Conservation (phyloP, 495 filamentous ascomycete genomes). For the Durotheca rogersii region DNA sequence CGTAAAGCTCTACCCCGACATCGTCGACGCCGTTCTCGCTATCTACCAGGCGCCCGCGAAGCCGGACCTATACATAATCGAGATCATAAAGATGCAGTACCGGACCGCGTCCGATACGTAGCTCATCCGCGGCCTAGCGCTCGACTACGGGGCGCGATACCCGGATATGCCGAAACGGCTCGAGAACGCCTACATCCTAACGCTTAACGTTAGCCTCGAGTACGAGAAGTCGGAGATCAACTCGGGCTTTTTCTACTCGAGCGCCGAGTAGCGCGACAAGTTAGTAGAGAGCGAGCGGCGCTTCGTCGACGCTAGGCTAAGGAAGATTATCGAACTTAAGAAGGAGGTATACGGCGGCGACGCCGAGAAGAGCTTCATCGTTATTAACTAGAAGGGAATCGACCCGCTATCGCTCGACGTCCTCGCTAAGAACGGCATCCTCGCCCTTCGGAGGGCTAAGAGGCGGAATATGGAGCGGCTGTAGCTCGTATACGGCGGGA, state of each 20-base stretch:
- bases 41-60: constrained; percentile 89
- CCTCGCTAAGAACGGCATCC: constrained; percentile 94
- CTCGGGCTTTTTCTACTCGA: constrained; percentile 98
- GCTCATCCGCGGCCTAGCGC: constrained; percentile 85
- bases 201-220: constrained; percentile 93
- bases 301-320: constrained; percentile 94
- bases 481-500: constrained; percentile 89
- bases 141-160: constrained; percentile 95
- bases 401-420: constrained; percentile 95
- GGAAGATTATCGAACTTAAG: constrained; percentile 98
- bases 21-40: constrained; percentile 92
- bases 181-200: constrained; percentile 93
- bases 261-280: constrained; percentile 93
- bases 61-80: constrained; percentile 97
- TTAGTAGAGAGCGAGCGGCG: constrained; percentile 94
- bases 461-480: constrained; percentile 97
- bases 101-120: constrained; percentile 93
- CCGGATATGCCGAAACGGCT: constrained; percentile 97
- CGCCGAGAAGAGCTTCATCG: constrained; percentile 89
- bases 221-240: constrained; percentile 99
- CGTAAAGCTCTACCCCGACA: constrained; percentile 85
- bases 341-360: constrained; percentile 96
- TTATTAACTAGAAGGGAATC: constrained; percentile 99
- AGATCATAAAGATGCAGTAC: constrained; percentile 99
- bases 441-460: constrained; percentile 92